A percentile compares a stretch with the other conserved stretches of the same genome.
Conservation (phyloP, 768 basidiomycete genomes). For the Asterophora lycoperdoides region DNA sequence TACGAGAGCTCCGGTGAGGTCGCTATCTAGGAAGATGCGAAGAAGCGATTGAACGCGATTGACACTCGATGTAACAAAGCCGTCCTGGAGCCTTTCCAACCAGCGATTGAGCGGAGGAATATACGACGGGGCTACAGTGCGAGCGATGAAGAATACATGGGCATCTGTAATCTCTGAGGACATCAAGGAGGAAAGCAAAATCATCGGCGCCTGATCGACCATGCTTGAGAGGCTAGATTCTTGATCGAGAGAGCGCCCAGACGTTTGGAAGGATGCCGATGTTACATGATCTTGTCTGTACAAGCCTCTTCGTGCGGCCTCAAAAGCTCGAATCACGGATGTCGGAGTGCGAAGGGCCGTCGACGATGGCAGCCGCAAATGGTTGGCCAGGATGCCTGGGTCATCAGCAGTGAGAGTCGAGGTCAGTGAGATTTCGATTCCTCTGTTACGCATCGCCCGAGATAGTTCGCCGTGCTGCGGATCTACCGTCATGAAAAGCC, state of each 20-base stretch:
- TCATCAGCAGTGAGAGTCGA: constrained; percentile 40
- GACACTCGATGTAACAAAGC: background rate
- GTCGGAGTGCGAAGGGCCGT: constrained; percentile 7
- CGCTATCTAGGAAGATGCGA: constrained; percentile 19
- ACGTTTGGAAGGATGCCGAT: constrained; percentile 23
- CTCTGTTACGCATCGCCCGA: constrained; percentile 97
- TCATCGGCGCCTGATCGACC: constrained; percentile 35
- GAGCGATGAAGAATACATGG: constrained; percentile 34
- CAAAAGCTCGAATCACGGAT: constrained; percentile 24
- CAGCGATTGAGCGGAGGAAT: constrained; percentile 27
- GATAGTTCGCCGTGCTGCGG: constrained; percentile 91
- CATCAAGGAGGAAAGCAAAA: constrained; percentile 18
- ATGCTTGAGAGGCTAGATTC: constrained; percentile 42
- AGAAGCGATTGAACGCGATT: constrained; percentile 13
- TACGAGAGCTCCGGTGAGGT: constrained; percentile 11
- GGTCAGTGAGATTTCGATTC: constrained; percentile 73
- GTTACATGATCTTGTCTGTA: background rate
- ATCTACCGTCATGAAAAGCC: constrained; percentile 92
- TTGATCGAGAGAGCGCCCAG: constrained; percentile 43
- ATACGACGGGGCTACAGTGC: constrained; percentile 29
- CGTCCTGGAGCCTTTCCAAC: constrained; percentile 14
- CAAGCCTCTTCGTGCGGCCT: constrained; percentile 35
- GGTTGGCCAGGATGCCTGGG: constrained; percentile 37
- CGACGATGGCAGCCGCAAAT: constrained; percentile 43
- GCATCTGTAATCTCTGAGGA: constrained; percentile 16